These are phyloP conservation scores for Westerdykella ornata DNA, from an alignment of 2,329 filamentous ascomycete species.

Conservation along the genomic window DNA sequence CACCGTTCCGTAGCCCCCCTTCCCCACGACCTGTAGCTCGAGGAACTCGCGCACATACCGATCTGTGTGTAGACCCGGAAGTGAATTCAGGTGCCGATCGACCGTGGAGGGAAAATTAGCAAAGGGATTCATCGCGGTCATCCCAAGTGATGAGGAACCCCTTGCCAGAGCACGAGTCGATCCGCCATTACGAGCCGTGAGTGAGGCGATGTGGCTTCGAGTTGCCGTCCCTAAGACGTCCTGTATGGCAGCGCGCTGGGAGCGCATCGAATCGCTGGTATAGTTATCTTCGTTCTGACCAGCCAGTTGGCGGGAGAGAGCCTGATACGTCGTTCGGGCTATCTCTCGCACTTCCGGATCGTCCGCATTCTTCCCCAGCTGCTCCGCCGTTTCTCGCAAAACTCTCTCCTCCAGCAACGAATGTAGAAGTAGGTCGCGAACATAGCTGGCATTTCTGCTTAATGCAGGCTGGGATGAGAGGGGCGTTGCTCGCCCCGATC, in stretches of 20 bases:
- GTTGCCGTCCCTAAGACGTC: slow-evolving; percentile 35
- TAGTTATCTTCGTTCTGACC: slow-evolving; percentile 31
- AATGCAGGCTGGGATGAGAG: slow-evolving; percentile 6
- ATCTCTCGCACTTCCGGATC: slow-evolving; percentile 36
- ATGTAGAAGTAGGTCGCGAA: slow-evolving; percentile 39
- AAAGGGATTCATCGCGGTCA: slow-evolving; percentile 1
- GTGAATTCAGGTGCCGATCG: slow-evolving; percentile 17
- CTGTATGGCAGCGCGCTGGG: slow-evolving; percentile 28
- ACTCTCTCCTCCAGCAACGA: slow-evolving; percentile 43
- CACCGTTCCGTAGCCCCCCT: slow-evolving; percentile 60
- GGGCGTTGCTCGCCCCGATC: slow-evolving; percentile 2
- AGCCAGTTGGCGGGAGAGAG: slow-evolving; percentile 34
- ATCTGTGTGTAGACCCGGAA: slow-evolving; percentile 27
- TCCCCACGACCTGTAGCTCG: slow-evolving; percentile 50
- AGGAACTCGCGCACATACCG: slow-evolving; percentile 31
- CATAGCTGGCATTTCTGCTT: slow-evolving; percentile 15
- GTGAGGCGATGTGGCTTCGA: slow-evolving; percentile 18
- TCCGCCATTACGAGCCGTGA: slow-evolving; percentile 13
- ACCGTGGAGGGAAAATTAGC: not conserved
- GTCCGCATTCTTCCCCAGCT: slow-evolving; percentile 25
- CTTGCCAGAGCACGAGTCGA: slow-evolving; percentile 21
- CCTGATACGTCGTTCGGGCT: slow-evolving; percentile 36
- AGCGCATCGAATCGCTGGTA: slow-evolving; percentile 35
- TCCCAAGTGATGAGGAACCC: not conserved
- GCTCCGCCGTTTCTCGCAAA: slow-evolving; percentile 34